Evolutionary conservation across 495 filamentous ascomycete genomes (phyloP).

Genomic region (Talaromyces stipitatus): DNA sequence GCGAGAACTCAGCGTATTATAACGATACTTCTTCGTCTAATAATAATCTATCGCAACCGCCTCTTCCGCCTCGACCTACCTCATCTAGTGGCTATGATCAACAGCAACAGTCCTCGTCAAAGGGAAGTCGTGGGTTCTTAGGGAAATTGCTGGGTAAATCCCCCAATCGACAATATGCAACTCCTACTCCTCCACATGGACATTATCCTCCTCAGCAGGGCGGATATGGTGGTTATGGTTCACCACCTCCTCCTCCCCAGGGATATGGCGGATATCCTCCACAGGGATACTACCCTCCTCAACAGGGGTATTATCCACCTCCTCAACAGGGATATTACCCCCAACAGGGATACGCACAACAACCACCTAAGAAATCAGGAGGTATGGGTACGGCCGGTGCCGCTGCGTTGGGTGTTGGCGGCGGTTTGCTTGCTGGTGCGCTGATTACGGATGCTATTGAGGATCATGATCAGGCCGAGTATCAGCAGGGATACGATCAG

Average conservation of each 20-base stretch:
- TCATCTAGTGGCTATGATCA: slow-evolving; percentile 18
- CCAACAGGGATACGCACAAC: not conserved
- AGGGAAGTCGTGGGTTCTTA: slow-evolving; percentile 33
- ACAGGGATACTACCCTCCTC: slow-evolving; percentile 30
- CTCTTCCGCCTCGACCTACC: slow-evolving; percentile 9
- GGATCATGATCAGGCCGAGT: slow-evolving; percentile 47
- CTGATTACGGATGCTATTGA: slow-evolving; percentile 59
- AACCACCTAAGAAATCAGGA: not conserved
- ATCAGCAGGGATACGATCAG: slow-evolving; percentile 28
- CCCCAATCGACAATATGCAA: slow-evolving; percentile 9
- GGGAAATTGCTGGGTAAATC: slow-evolving; percentile 44
- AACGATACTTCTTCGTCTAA: slow-evolving; percentile 7
- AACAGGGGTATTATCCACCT: slow-evolving; percentile 9
- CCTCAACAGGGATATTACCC: slow-evolving; percentile 9
- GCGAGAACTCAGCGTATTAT: slow-evolving; percentile 42
- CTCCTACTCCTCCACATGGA: slow-evolving; percentile 8
- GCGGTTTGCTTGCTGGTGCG: slow-evolving; percentile 64
- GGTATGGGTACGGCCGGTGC: slow-evolving; percentile 35
- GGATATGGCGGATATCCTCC: slow-evolving; percentile 31
- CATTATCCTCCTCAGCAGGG: slow-evolving; percentile 20
- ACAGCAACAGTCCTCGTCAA: slow-evolving; percentile 14
- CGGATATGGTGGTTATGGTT: slow-evolving; percentile 20
- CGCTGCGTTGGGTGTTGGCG: slow-evolving; percentile 70
- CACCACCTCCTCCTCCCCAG: slow-evolving; percentile 18
- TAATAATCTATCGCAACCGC: slow-evolving; percentile 1